Evolutionary conservation across 1,284 basidiomycete species (phyloP).

Genomic region (Ustilago hordei): DNA sequence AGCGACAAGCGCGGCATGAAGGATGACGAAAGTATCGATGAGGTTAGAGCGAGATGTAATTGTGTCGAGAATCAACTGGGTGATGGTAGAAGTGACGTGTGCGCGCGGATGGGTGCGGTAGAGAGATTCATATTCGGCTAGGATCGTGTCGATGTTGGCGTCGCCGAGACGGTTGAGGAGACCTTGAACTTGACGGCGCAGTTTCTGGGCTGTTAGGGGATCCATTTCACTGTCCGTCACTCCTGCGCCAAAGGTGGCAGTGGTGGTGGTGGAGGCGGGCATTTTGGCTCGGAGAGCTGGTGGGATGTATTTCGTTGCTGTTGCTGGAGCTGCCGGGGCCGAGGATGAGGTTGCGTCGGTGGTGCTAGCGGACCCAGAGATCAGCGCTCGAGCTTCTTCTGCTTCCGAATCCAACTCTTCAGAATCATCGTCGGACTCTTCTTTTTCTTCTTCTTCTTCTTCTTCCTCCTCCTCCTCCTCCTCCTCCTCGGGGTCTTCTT

Average conservation of each 20-base stretch:
- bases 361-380: slow-evolving; percentile 10
- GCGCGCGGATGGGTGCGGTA: slow-evolving; percentile 82
- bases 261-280: slow-evolving; percentile 36
- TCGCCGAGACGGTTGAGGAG: slow-evolving; percentile 88
- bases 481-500: slow-evolving; percentile 19
- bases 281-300: slow-evolving; percentile 72
- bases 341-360: slow-evolving; percentile 4
- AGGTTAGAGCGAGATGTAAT: slow-evolving; percentile 86
- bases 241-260: background rate
- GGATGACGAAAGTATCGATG: slow-evolving; percentile 86
- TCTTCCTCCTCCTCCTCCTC: slow-evolving; percentile 8
- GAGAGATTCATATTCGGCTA: slow-evolving; percentile 81
- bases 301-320: slow-evolving; percentile 72
- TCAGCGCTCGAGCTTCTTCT: slow-evolving; percentile 36
- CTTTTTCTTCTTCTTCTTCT: slow-evolving; percentile 11
- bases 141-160: slow-evolving; percentile 85
- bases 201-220: slow-evolving; percentile 73
- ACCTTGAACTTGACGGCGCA: slow-evolving; percentile 85
- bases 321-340: slow-evolving; percentile 21
- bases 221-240: slow-evolving; percentile 53
- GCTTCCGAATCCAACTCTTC: slow-evolving; percentile 35
- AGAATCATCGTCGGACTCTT: slow-evolving; percentile 14
- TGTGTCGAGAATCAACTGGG: slow-evolving; percentile 82
- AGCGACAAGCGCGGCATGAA: slow-evolving; percentile 89
- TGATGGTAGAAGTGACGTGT: slow-evolving; percentile 87